These are phyloP conservation scores for Penicillium riverlandense DNA, from an alignment of 495 filamentous ascomycete species.

Conservation along the genomic window DNA sequence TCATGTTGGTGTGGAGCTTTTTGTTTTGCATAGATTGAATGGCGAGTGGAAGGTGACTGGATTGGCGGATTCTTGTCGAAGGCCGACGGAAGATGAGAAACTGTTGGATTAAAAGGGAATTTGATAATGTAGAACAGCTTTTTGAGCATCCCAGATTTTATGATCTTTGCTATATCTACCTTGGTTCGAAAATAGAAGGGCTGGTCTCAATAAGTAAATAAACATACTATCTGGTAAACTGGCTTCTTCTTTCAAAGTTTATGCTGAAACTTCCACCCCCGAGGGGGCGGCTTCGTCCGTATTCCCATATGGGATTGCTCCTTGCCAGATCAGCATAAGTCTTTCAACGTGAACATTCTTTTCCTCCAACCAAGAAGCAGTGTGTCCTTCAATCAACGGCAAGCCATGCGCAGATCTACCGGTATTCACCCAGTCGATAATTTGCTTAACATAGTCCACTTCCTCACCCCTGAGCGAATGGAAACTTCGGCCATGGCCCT, in stretches of 20 bases:
- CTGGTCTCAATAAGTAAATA: no score
- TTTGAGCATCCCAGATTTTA: no score
- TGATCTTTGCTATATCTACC: no score
- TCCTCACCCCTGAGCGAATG: conserved; percentile 49
- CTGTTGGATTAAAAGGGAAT: conserved; percentile 10
- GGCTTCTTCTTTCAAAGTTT: no score
- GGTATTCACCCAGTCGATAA: conserved; percentile 48
- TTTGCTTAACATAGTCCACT: conserved; percentile 44
- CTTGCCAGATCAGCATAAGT: conserved; percentile 11
- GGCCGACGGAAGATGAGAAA: conserved; percentile 29
- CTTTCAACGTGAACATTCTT: conserved; percentile 22
- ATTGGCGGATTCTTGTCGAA: conserved; percentile 32
- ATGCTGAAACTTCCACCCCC: no score
- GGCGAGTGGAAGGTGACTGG: conserved; percentile 35
- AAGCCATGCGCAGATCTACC: conserved; percentile 20
- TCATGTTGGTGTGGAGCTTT: conserved; percentile 35
- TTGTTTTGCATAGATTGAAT: conserved; percentile 30
- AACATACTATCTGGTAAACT: no score
- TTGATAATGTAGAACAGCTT: background rate
- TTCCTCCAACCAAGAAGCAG: conserved; percentile 33
- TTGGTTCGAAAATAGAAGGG: no score
- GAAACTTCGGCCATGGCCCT: conserved; percentile 46
- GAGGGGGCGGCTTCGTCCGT: background rate
- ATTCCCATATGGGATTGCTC: background rate
- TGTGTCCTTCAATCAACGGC: conserved; percentile 34